Evolutionary conservation across 192 early-diverging fungal genomes (phyloP).

Genomic region (Obelidium mucronatum): DNA sequence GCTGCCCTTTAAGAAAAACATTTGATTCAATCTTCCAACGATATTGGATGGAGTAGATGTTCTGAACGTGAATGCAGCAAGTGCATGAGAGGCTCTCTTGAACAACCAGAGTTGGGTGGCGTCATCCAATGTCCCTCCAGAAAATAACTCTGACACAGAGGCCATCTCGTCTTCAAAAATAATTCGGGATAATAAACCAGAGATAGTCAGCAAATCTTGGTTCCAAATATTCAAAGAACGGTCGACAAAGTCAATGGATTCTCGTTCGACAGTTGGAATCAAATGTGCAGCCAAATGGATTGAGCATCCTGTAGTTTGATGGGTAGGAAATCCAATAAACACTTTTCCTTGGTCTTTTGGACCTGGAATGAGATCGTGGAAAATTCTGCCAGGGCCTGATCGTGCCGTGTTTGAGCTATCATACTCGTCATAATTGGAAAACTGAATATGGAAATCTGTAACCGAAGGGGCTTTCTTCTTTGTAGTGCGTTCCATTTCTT

Average conservation of each 20-base stretch:
- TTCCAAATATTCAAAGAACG: slow-evolving; percentile 81
- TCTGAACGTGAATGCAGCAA: slow-evolving; percentile 72
- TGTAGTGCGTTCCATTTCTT: slow-evolving; percentile 86
- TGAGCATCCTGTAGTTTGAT: slow-evolving; percentile 87
- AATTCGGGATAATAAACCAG: slow-evolving; percentile 75
- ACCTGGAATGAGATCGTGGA: slow-evolving; percentile 75
- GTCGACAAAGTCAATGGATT: slow-evolving; percentile 90
- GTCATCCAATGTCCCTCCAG: slow-evolving; percentile 55
- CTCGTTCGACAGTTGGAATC: slow-evolving; percentile 93
- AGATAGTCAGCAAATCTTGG: slow-evolving; percentile 76
- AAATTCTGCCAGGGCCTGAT: slow-evolving; percentile 64
- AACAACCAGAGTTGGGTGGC: slow-evolving; percentile 60
- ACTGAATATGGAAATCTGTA: slow-evolving; percentile 76
- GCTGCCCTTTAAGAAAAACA: slow-evolving; percentile 64
- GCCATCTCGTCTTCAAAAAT: slow-evolving; percentile 81
- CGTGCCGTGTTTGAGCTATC: slow-evolving; percentile 60
- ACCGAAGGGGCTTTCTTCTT: slow-evolving; percentile 82
- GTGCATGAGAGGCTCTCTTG: slow-evolving; percentile 70
- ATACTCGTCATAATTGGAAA: slow-evolving; percentile 78
- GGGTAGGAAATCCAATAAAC: slow-evolving; percentile 90
- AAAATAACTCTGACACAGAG: slow-evolving; percentile 58
- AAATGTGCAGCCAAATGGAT: slow-evolving; percentile 81
- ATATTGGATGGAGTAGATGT: slow-evolving; percentile 73
- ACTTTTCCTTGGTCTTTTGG: slow-evolving; percentile 79
- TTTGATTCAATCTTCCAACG: slow-evolving; percentile 66